Percentiles rank a stretch among this genome's conserved stretches.
Evolutionary conservation across 139 green algal genomes (phyloP).

Genomic region (Chlamydomonas applanata): DNA sequence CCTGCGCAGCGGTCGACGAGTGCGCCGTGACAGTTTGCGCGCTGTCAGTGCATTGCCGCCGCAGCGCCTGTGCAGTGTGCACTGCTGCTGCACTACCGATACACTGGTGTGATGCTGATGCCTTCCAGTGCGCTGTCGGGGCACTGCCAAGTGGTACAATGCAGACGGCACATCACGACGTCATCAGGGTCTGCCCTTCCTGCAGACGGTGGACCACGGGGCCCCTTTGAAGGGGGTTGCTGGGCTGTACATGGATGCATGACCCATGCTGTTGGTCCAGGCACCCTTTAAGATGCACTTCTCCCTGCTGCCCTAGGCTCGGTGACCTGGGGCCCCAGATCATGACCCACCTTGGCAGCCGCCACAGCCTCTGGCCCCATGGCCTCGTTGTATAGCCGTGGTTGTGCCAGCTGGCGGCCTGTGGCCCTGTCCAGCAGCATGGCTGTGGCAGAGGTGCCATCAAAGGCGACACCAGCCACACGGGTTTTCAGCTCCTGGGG

Average conservation of each 20-base stretch:
- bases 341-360: slow-evolving; percentile 39
- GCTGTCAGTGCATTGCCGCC: not conserved
- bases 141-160: not conserved
- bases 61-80: not conserved
- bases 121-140: not conserved
- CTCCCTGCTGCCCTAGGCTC: no score
- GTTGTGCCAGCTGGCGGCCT: slow-evolving; percentile 39
- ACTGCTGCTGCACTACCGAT: not conserved
- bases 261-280: no score
- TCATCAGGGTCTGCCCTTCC: no score
- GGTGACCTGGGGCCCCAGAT: no score
- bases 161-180: not conserved
- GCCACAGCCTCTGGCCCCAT: slow-evolving; percentile 41
- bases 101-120: not conserved
- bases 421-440: slow-evolving; percentile 72
- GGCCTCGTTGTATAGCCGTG: slow-evolving; percentile 82
- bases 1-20: slow-evolving; percentile 39
- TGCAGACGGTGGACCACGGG: no score
- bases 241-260: no score
- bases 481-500: not conserved
- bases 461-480: slow-evolving; percentile 62
- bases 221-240: no score
- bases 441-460: slow-evolving; percentile 86
- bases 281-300: no score
- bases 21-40: not conserved